phyloP scores from a whole-genome alignment of 2,329 filamentous ascomycete genomes.

The Hypoxylon sp. region DNA sequence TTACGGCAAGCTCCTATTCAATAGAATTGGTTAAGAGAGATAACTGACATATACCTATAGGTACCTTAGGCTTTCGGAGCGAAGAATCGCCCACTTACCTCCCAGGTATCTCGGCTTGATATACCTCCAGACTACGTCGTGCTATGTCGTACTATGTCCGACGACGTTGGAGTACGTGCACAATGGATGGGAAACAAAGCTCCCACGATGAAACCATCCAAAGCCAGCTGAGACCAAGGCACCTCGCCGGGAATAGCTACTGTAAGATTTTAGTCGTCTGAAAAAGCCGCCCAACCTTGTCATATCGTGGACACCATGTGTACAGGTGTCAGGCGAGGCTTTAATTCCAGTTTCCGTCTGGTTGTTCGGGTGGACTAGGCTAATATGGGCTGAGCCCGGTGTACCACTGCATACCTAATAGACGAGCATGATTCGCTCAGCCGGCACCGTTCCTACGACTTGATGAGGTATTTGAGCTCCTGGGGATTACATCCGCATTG shows the following conservation, averaged over 20 bases:
- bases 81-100: constrained; percentile 4
- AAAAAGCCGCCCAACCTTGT: not conserved
- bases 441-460: constrained; percentile 1
- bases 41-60: not conserved
- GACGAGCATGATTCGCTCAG: constrained; percentile 17
- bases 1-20: not conserved
- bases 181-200: not conserved
- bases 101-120: constrained; percentile 15
- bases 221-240: constrained; percentile 28
- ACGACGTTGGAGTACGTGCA: constrained; percentile 1
- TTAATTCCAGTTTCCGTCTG: constrained; percentile 7
- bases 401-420: constrained; percentile 14
- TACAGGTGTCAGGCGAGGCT: constrained; percentile 23
- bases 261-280: constrained; percentile 27
- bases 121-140: constrained; percentile 4
- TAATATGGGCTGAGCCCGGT: constrained; percentile 13
- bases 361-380: constrained; percentile 19
- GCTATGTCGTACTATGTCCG: not conserved
- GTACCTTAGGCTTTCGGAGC: constrained; percentile 14
- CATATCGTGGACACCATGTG: constrained; percentile 9
- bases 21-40: constrained; percentile 1
- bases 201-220: not conserved
- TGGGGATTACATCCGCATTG: constrained; percentile 18
- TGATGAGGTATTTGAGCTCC: constrained; percentile 6
- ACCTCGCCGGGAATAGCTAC: constrained; percentile 14